Evolutionary conservation across 2,329 filamentous ascomycete genomes (phyloP), one percentile per base, ranked within the genome.

Genomic region (Hypoxylon rubiginosum): DNA sequence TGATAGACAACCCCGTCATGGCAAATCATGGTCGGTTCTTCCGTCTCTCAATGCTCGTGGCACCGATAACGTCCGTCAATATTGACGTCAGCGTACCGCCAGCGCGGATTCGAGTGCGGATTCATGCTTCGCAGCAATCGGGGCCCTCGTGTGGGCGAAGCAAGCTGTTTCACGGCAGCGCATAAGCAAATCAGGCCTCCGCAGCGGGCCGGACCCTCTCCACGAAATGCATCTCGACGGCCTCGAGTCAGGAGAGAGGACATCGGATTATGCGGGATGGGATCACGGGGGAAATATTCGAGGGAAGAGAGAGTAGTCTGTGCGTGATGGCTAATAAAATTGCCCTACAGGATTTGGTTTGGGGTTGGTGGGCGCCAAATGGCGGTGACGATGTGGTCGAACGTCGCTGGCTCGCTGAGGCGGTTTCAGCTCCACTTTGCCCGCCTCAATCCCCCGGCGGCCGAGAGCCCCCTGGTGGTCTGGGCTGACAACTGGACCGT

Each of bases 321-420:
- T 54, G 60, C 51, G 43, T 41, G 36, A 57, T 52, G 19, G 59
- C 19, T n/a, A n/a, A n/a, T 68, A 43, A 66, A 62, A 68, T 66
- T 62, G 52, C 55, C 45, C 61, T 69, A 63, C 65, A 58, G 62
- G 49, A 21, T 49, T 58, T 58, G 21, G 66, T 60, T 51, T 65
- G 58, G 60, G 46, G 54, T 58, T 54, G 63, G 62, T 60, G 48
- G 54, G 52, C 49, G 51, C 57, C 67, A 73, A 76, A 73, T 73
- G 68, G 75, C 75, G 75, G 75, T 76, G 75, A 76, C 74, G 55
- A 76, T 75, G 74, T 76, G 74, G 71, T 69, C 71, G 66, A 69
- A 28, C 70, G 58, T 73, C 57, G 66, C 70, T 75, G 73, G 74
- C 67, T 68, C 71, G 67, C 65, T 67, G 57, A 66, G 68, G 63